Evolutionary conservation across 495 filamentous ascomycete genomes (phyloP).

Genomic region (Daldinia concentrica): DNA sequence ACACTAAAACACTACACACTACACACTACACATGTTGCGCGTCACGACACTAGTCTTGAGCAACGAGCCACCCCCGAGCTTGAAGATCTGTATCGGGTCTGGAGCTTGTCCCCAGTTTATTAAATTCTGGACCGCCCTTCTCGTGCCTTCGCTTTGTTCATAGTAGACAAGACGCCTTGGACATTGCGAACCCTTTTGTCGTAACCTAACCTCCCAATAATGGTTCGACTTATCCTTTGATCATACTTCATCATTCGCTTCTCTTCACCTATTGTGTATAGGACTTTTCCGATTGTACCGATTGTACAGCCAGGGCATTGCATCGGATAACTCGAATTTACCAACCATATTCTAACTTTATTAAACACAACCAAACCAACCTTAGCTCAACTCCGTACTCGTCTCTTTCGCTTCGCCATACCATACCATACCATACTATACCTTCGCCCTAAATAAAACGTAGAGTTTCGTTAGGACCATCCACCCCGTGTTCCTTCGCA

Average conservation of each 20-base stretch:
- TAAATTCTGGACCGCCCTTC: constrained; percentile 46
- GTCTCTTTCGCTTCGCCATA: constrained; percentile 19
- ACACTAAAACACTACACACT: not conserved
- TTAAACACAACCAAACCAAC: not conserved
- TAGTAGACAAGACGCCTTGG: not conserved
- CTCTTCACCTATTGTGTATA: constrained; percentile 14
- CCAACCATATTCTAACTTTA: constrained; percentile 26
- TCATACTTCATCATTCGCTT: constrained; percentile 24
- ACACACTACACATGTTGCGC: constrained; percentile 14
- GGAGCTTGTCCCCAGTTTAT: constrained; percentile 37
- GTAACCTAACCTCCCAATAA: constrained; percentile 19
- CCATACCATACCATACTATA: too few relatives aligned
- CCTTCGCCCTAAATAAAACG: constrained; percentile 22
- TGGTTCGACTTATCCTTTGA: constrained; percentile 33
- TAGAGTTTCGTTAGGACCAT: constrained; percentile 39
- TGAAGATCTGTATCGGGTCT: constrained; percentile 35
- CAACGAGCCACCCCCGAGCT: constrained; percentile 26
- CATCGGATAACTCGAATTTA: constrained; percentile 21
- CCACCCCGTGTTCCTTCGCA: constrained; percentile 14
- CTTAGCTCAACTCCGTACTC: constrained; percentile 18
- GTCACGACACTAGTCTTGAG: constrained; percentile 34
- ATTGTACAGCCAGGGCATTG: constrained; percentile 28
- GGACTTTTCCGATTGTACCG: constrained; percentile 12
- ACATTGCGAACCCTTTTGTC: constrained; percentile 17
- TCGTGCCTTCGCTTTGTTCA: constrained; percentile 37